A percentile compares a stretch with the other conserved stretches of the same genome.
phyloP scores from a whole-genome alignment of 2,329 filamentous ascomycete species.

The Fusarium siculi region DNA sequence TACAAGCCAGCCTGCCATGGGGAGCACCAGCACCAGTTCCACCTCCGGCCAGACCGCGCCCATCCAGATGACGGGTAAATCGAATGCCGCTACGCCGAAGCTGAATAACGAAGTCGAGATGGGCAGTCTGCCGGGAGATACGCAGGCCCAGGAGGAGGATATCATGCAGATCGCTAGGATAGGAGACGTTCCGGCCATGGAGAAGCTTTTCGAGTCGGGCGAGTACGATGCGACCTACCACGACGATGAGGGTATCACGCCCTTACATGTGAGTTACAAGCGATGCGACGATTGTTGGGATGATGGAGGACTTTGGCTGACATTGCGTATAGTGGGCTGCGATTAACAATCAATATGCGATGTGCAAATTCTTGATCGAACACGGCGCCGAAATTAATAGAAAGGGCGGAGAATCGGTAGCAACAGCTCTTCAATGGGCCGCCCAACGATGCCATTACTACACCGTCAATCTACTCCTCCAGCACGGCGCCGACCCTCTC shows the following conservation, averaged over 20 bases:
- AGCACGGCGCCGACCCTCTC: conserved; percentile 91
- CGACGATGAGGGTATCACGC: conserved; percentile 94
- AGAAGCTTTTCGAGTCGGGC: conserved; percentile 86
- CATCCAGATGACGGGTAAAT: conserved; percentile 66
- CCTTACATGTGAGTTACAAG: conserved; percentile 78
- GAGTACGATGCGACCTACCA: conserved; percentile 84
- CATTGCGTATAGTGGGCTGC: conserved; percentile 82
- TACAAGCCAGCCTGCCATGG: conserved; percentile 50
- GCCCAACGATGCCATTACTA: conserved; percentile 98
- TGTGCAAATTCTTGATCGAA: conserved; percentile 93
- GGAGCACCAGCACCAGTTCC: conserved; percentile 53
- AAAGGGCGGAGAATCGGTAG: conserved; percentile 94
- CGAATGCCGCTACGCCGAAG: conserved; percentile 62
- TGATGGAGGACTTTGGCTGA: conserved; percentile 18
- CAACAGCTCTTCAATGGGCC: conserved; percentile 96
- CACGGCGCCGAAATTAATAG: conserved; percentile 90
- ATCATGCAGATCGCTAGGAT: conserved; percentile 95
- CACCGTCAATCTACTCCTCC: conserved; percentile 89
- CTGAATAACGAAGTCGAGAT: conserved; percentile 68
- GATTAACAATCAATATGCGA: conserved; percentile 97
- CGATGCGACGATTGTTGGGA: not conserved
- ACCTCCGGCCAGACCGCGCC: conserved; percentile 56
- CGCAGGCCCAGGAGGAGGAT: conserved; percentile 68
- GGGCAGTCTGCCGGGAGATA: conserved; percentile 58
- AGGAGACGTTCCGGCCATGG: conserved; percentile 86